These are phyloP conservation scores for Hanseniaspora vineae DNA, from an alignment of 805 yeast species.

Conservation along the genomic window DNA sequence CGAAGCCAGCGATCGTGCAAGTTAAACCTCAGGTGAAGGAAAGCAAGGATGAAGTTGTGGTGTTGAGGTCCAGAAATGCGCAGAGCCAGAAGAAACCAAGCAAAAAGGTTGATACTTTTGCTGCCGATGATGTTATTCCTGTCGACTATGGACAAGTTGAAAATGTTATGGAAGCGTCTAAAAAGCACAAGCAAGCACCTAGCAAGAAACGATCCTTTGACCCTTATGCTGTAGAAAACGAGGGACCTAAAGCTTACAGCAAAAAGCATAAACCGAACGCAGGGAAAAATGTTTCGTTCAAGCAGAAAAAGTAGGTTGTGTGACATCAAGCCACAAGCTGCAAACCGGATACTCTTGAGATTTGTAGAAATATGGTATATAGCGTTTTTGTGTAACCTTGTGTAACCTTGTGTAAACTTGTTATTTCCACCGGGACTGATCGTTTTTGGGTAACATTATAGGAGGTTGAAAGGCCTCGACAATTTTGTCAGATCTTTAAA, in stretches of 20 bases:
- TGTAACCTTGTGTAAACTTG: no score
- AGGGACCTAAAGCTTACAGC: conserved; percentile 45
- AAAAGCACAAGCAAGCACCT: conserved; percentile 5
- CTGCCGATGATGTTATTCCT: conserved; percentile 12
- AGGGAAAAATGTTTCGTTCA: conserved; percentile 20
- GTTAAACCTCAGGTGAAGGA: conserved; percentile 6
- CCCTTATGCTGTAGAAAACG: conserved; percentile 39
- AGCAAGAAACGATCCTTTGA: conserved; percentile 35
- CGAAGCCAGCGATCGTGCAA: conserved; percentile 1
- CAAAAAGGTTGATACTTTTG: conserved; percentile 2
- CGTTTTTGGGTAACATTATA: no score
- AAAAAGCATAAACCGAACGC: conserved; percentile 19
- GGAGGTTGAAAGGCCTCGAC: no score
- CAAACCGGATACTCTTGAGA: no score
- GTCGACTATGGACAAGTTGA: conserved; percentile 35
- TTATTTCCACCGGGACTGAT: no score
- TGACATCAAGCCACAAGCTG: no score
- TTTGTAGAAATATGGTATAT: no score
- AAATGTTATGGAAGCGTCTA: conserved; percentile 25
- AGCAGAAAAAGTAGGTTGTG: conserved; percentile 5
- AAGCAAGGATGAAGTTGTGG: conserved; percentile 28
- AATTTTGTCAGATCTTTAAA: neutral
- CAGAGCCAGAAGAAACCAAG: conserved; percentile 8
- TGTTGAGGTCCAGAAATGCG: conserved; percentile 22
- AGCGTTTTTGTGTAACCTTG: no score